Evolutionary conservation across 2,329 filamentous ascomycete genomes (phyloP).

Genomic region (Amesomyces nigricolor): DNA sequence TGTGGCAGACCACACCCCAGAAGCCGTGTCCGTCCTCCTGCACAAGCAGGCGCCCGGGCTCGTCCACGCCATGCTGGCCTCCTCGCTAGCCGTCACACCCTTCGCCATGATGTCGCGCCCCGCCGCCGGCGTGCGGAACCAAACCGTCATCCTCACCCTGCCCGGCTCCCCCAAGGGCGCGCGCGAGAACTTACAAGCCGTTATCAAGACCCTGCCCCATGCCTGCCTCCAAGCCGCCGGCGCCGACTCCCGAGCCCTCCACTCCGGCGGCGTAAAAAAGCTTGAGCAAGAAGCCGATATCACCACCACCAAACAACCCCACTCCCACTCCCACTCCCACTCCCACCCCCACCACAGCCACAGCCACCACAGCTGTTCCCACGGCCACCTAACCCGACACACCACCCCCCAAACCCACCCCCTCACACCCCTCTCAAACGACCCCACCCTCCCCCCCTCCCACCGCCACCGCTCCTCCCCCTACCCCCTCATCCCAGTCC

Average conservation of each 20-base stretch:
- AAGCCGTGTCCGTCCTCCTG: constrained; percentile 76
- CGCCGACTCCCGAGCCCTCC: constrained; percentile 70
- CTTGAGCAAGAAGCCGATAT: constrained; percentile 79
- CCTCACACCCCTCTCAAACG: constrained; percentile 56
- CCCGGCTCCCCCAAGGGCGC: constrained; percentile 95
- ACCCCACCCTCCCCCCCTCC: constrained; percentile 55
- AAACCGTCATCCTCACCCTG: constrained; percentile 77
- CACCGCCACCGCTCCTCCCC: constrained; percentile 78
- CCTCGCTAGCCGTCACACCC: constrained; percentile 79
- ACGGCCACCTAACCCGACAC: constrained; percentile 68
- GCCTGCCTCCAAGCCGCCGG: constrained; percentile 88
- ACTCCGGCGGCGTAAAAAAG: constrained; percentile 74
- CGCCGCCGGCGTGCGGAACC: constrained; percentile 78
- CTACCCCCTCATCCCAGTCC: constrained; percentile 84
- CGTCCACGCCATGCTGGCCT: constrained; percentile 89
- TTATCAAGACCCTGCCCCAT: constrained; percentile 87
- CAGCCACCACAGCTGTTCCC: constrained; percentile 50
- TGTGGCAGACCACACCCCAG: constrained; percentile 76
- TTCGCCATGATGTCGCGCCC: constrained; percentile 97
- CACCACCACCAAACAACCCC: constrained; percentile 3
- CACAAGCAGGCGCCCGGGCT: constrained; percentile 84
- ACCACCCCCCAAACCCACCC: too few species aligned
- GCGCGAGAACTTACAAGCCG: constrained; percentile 82
- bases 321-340: constrained; percentile 41
- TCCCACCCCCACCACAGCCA: constrained; percentile 52